A percentile compares a stretch with the other conserved stretches of the same genome.
phyloP scores from a whole-genome alignment of 2,329 filamentous ascomycete genomes.

The Aspergillus sergii region DNA sequence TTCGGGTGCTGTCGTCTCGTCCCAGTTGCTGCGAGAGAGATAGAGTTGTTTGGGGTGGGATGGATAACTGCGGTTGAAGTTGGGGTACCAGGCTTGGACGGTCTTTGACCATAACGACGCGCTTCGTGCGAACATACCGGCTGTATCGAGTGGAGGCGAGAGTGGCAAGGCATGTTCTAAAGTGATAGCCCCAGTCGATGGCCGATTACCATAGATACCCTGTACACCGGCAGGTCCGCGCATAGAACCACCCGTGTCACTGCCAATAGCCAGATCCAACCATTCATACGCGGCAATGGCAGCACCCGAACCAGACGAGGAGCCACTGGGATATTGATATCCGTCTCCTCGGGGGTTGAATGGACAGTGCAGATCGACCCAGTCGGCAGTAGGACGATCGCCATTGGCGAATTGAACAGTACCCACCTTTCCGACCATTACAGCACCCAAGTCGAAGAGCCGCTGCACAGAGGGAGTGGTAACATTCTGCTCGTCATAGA shows the following conservation, averaged over 20 bases:
- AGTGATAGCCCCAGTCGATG: too few relatives aligned
- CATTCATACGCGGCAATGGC: slow-evolving; percentile 36
- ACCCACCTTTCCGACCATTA: slow-evolving; percentile 41
- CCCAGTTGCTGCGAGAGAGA: too few relatives aligned
- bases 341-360: slow-evolving; percentile 44
- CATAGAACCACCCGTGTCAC: slow-evolving; percentile 32
- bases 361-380: slow-evolving; percentile 28
- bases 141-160: too few relatives aligned
- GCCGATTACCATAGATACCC: slow-evolving; percentile 25
- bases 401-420: slow-evolving; percentile 30
- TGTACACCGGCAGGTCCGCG: slow-evolving; percentile 28
- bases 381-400: too few relatives aligned
- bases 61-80: too few relatives aligned
- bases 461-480: slow-evolving; percentile 55
- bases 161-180: too few relatives aligned
- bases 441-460: slow-evolving; percentile 50
- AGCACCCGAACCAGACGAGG: slow-evolving; percentile 22
- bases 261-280: slow-evolving; percentile 29
- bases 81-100: too few relatives aligned
- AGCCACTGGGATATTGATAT: slow-evolving; percentile 29
- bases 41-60: too few relatives aligned
- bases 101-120: too few relatives aligned
- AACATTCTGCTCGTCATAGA: slow-evolving; percentile 50
- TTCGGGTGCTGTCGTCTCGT: too few relatives aligned
- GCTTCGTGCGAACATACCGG: too few relatives aligned